Base-by-base conservation (phyloP, 1,284 basidiomycete genomes). In the Sparassis latifolia region DNA sequence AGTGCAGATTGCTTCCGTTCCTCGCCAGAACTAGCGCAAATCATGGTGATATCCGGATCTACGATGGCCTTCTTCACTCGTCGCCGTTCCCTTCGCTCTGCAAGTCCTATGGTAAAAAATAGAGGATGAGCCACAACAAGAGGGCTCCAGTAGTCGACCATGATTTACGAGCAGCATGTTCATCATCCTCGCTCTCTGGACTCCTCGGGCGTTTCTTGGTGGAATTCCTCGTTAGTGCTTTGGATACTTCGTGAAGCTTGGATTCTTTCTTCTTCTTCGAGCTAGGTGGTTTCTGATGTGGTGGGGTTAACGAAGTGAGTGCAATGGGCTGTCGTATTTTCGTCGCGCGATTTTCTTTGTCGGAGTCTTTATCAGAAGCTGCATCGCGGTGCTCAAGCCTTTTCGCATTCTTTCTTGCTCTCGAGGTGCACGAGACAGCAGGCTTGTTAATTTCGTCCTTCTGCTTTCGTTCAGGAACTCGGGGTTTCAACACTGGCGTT, bases 401-500 rank as follows among this genome's bases (percentile, higher is more conserved):
- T 37, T 7, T 6, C 35, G 7, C 12, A 12, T 37, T 37, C 35
- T 12, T 37, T 12, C 35, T 37, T 37, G 6, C 35, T 37, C 35
- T 12, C 35, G 35, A 37, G 12, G 35, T 7, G 12, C 35, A 12
- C 35, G 6, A 12, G 12, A 37, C 35, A 7, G 35, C 7, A 7
- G 35, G 35, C 12, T 12, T 37, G 35, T 37, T 37, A 7, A 7
- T 12, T 37, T 37, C 35, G 35, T 1, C 7, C 6, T 12, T 37
- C 6, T 6, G 35, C 7, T 37, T 37, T 12, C 35, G 12, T 12
- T 37, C 12, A 7, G 35, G 47, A 10, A 48, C 59, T 10, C 82
- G 73, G 40, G 82, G 70, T 55, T 74, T 78, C 44, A 84, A 66
- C n/a, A 2, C 72, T 73, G 55, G 71, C 70, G 10, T 63, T 52